Evolutionary conservation across 768 basidiomycete species (phyloP), one percentile per base, ranked within the genome.

Genomic region (Mycena vitilis): DNA sequence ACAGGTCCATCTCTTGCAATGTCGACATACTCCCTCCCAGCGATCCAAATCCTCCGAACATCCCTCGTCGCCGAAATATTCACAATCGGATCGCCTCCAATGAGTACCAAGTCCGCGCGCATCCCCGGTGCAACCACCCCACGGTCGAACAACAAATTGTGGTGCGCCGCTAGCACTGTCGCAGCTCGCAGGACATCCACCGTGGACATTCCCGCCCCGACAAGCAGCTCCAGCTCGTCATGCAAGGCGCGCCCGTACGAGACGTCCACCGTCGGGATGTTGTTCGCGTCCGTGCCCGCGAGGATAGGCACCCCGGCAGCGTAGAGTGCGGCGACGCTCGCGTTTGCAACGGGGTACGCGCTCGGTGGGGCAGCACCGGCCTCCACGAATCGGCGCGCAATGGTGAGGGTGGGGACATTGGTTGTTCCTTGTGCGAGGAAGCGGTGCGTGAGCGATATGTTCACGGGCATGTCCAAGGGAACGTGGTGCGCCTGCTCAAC

Each of bases 31-130:
- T 70, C 63, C 13, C 49, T n/a, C 9, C 68, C 68, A 0, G 13
- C 52, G 54, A 65, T 60, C 63, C 68, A 70, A 3, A 70, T 59
- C 38, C 63, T 40, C 51, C 52, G 53, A 30, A 70, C 65, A 61
- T 70, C 40, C n/a, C 63, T 36, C 36, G 68, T 60, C 42, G 40
- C 59, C 8, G 63, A 60, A 1, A 69, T 69, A 51, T 69, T 65
- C 23, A 52, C 49, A 20, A 69, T 60, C 2, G 68, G 68, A 56
- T 69, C 52, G 5, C 68, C 58, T 8, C 47, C 56, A 8, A 65
- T 52, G 45, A 70, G 22, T 1, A 70, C 55, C 18, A 70, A 42
- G 47, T 70, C 68, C 36, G 68, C 68, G 12, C 63, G 62, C 63
- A 65, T 65, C 2, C 68, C 68, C 12, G 63, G 44, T 15, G 55